Evolutionary conservation across 108 stramenopile genomes (phyloP), one percentile per base, ranked within the genome.

Genomic region (Epipyxis sp.): DNA sequence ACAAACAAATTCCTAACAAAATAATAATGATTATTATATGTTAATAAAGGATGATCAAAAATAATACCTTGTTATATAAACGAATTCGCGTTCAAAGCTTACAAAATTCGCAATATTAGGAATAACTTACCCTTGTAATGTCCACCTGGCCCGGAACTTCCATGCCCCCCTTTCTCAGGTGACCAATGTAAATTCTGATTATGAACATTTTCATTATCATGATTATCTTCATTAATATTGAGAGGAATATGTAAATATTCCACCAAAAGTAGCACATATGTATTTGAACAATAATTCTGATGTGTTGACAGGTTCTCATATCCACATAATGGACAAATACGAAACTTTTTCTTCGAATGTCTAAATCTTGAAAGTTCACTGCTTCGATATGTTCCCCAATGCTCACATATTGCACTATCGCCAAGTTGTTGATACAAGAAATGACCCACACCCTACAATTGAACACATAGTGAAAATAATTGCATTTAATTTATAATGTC

Each of bases 381-480:
- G 35, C 61, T 65, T 65, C 34, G 61, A 32, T 65, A 65, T 29
- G 3, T 37, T 35, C 61, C 61, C 3, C 6, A 35, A 37, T 65
- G 61, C 35, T 65, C 61, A 37, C 61, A 65, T 16, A 65, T 32
- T 10, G 20, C 6, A 65, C 61, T 65, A 10, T 65, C 61, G 6
- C 61, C 61, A 16, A 65, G 34, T 32, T 32, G 20, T 3, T 6
- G 10, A 37, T 65, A 65, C 13, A 65, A 25, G 61, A 65, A 65
- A 37, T 65, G 61, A 16, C 61, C 61, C 25, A 65, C 61, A 37
- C 61, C 61, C 61, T 65, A 50, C 20, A 50, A 20, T n/a, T n/a
- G n/a, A n/a, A n/a, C n/a, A n/a, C n/a, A n/a, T n/a, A n/a, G n/a
- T n/a, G n/a, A n/a, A n/a, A n/a, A n/a, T n/a, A n/a, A n/a, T n/a